Percentiles rank a stretch among this genome's conserved stretches.
Conservation (phyloP, 1,284 basidiomycete species). For the Austroboletus novae-zelandiae region DNA sequence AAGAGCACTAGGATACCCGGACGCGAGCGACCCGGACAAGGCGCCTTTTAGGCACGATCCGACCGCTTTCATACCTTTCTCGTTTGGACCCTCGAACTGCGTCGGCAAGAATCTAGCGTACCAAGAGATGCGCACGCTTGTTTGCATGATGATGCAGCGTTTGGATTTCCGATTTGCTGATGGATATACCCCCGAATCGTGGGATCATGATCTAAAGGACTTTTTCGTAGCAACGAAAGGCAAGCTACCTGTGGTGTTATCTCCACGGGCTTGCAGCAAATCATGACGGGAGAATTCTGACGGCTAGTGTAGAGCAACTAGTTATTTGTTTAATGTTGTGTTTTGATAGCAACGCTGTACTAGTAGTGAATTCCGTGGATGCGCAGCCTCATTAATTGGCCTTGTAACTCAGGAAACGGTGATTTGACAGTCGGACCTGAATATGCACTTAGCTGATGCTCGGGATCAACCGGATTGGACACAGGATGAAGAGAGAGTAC, state of each 20-base stretch:
- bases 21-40: constrained; percentile 24
- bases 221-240: constrained; percentile 35
- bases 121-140: constrained; percentile 34
- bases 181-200: constrained; percentile 29
- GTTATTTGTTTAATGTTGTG: constrained; percentile 17
- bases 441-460: constrained; percentile 11
- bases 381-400: background rate
- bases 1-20: constrained; percentile 24
- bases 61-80: constrained; percentile 35
- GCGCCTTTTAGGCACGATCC: constrained; percentile 29
- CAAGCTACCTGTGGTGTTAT: constrained; percentile 31
- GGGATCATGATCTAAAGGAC: constrained; percentile 34
- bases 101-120: constrained; percentile 37
- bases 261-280: constrained; percentile 28
- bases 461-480: background rate
- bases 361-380: constrained; percentile 14
- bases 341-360: constrained; percentile 20
- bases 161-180: constrained; percentile 32
- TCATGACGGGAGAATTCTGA: constrained; percentile 15
- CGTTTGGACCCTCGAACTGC: constrained; percentile 32
- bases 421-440: background rate
- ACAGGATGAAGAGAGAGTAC: background rate
- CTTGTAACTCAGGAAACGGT: background rate
- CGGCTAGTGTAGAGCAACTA: constrained; percentile 28
- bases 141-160: constrained; percentile 34